Evolutionary conservation across 2,329 filamentous ascomycete genomes (phyloP).

Genomic region (Aspergillus transmontanensis): DNA sequence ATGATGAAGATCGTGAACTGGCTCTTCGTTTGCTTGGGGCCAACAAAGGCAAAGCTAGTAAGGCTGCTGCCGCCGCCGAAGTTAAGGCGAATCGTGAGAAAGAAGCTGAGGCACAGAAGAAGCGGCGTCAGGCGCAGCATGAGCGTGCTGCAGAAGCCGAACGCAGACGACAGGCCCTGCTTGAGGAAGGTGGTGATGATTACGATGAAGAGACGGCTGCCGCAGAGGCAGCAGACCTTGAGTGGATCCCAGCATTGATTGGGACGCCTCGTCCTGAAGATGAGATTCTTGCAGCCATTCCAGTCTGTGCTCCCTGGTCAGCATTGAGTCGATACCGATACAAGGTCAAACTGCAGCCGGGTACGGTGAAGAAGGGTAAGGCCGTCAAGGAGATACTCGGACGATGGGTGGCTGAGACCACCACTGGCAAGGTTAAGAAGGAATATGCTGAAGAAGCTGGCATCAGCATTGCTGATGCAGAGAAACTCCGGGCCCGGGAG

Average conservation of each 20-base stretch:
- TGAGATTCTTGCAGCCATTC: conserved; percentile 65
- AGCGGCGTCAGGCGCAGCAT: conserved; percentile 79
- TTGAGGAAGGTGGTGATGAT: conserved; percentile 67
- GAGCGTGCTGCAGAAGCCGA: conserved; percentile 68
- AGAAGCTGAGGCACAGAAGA: conserved; percentile 69
- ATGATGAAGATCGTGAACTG: conserved; percentile 85
- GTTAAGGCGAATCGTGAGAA: conserved; percentile 71
- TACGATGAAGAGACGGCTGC: conserved; percentile 58
- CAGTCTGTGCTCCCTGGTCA: conserved; percentile 66
- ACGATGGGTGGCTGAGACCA: conserved; percentile 71
- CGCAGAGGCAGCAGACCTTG: conserved; percentile 51
- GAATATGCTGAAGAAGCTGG: conserved; percentile 61
- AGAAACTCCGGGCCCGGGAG: conserved; percentile 83
- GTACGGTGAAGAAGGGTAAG: conserved; percentile 88
- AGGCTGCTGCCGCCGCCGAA: conserved; percentile 61
- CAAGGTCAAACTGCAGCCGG: conserved; percentile 92
- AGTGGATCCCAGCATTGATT: conserved; percentile 68
- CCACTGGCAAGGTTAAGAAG: conserved; percentile 47
- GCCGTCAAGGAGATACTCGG: conserved; percentile 88
- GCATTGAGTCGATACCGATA: conserved; percentile 76
- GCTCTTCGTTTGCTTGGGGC: conserved; percentile 88
- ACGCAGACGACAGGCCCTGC: conserved; percentile 68
- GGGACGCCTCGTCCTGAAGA: conserved; percentile 79
- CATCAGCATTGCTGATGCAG: conserved; percentile 57
- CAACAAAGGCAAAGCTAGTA: conserved; percentile 55